Percentiles rank a stretch among this genome's conserved stretches.
phyloP scores from a whole-genome alignment of 2,329 filamentous ascomycete species.

The Aspergillus melleus region DNA sequence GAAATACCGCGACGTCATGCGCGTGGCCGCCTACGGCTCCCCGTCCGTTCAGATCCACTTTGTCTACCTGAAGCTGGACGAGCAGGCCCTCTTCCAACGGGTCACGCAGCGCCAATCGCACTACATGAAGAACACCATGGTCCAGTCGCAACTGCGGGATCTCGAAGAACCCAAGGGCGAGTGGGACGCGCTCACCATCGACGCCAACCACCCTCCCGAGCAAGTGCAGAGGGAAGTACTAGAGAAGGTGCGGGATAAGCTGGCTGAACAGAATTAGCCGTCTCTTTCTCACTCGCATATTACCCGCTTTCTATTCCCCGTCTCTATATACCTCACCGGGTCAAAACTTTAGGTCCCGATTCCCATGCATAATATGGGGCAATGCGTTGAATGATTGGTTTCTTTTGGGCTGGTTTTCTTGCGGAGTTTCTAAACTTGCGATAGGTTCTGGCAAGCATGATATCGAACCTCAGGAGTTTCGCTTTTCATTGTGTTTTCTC shows the following conservation, averaged over 20 bases:
- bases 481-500: not conserved
- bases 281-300: not conserved
- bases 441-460: not conserved
- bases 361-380: not conserved
- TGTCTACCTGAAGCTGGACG: slow-evolving; percentile 80
- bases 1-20: slow-evolving; percentile 92
- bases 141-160: slow-evolving; percentile 83
- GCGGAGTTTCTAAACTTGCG: not conserved
- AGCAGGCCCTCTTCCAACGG: slow-evolving; percentile 72
- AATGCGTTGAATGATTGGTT: not conserved
- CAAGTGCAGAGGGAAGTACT: slow-evolving; percentile 63
- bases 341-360: not conserved
- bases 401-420: not conserved
- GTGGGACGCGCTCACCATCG: slow-evolving; percentile 69
- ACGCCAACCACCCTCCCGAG: slow-evolving; percentile 56
- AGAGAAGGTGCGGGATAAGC: slow-evolving; percentile 55
- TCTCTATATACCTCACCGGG: not conserved
- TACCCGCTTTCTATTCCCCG: not conserved
- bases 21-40: slow-evolving; percentile 74
- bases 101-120: slow-evolving; percentile 76
- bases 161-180: slow-evolving; percentile 83
- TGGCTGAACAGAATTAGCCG: slow-evolving; percentile 45
- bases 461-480: not conserved
- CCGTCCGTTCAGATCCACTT: slow-evolving; percentile 81
- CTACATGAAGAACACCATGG: slow-evolving; percentile 96